Percentiles rank a stretch among this genome's conserved stretches.
Conservation (phyloP, 176 grass and related monocot species). For the Triticum monococcum region DNA sequence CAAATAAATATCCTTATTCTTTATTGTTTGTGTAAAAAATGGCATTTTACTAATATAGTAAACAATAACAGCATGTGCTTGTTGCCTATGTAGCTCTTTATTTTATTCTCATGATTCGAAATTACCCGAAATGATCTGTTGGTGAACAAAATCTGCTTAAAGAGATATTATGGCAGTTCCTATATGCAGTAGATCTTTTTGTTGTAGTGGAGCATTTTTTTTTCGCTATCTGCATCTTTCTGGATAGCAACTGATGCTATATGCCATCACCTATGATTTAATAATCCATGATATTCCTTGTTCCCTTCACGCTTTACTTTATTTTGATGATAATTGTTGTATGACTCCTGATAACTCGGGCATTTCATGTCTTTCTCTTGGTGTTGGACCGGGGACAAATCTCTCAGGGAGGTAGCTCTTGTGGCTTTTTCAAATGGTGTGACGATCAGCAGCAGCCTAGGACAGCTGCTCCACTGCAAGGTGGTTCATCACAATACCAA, state of each 20-base stretch:
- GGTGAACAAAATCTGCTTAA: not conserved
- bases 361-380: conserved; percentile 23
- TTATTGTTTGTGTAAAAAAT: not conserved
- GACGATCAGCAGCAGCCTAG: conserved; percentile 37
- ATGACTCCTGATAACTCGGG: conserved; percentile 10
- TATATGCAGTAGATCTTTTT: conserved; percentile 20
- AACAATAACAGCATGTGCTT: not conserved
- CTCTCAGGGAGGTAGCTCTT: conserved; percentile 53
- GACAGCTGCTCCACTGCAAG: conserved; percentile 32
- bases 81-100: not conserved
- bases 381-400: conserved; percentile 18
- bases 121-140: not conserved
- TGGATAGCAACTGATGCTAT: conserved; percentile 34
- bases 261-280: conserved; percentile 15
- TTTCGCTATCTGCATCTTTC: conserved; percentile 26
- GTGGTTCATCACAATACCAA: conserved; percentile 31
- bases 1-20: not conserved
- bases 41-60: too few relatives aligned
- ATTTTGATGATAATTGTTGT: conserved; percentile 9
- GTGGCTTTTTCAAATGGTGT: conserved; percentile 79
- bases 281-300: conserved; percentile 13
- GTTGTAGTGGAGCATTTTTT: conserved; percentile 42
- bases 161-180: conserved; percentile 24
- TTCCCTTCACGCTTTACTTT: conserved; percentile 16
- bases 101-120: conserved; percentile 11